These are phyloP conservation scores for Phlyctochytrium planicorne DNA, from an alignment of 192 early-diverging fungal genomes.

Conservation along the genomic window DNA sequence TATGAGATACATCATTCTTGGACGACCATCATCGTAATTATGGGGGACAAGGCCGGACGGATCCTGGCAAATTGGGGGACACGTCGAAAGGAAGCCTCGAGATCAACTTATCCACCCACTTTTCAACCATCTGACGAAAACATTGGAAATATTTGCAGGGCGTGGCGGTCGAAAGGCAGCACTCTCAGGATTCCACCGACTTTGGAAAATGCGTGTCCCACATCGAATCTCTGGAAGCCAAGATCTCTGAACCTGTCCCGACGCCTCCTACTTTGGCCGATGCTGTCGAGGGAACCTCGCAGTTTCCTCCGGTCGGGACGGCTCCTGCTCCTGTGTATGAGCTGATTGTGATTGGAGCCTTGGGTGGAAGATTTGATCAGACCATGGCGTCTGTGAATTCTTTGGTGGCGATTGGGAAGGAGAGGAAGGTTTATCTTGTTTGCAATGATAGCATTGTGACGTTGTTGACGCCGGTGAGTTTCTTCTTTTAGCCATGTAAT, in stretches of 20 bases:
- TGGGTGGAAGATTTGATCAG: constrained; percentile 90
- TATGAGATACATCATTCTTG: too few relatives aligned
- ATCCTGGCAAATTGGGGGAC: too few relatives aligned
- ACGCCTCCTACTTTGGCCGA: background rate
- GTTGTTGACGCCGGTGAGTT: constrained; percentile 60
- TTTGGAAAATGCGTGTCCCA: constrained; percentile 83
- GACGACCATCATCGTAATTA: too few relatives aligned
- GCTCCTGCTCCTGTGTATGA: constrained; percentile 22
- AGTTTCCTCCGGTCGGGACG: background rate
- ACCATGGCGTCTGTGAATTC: constrained; percentile 76
- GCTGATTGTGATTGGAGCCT: constrained; percentile 76
- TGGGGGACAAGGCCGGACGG: too few relatives aligned
- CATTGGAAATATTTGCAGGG: constrained; percentile 34
- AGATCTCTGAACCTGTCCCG: background rate
- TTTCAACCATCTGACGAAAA: too few relatives aligned
- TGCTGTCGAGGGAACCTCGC: background rate
- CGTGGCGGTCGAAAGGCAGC: constrained; percentile 42
- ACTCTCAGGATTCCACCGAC: constrained; percentile 72
- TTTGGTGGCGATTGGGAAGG: constrained; percentile 58
- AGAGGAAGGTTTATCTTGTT: constrained; percentile 60
- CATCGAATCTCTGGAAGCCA: constrained; percentile 26
- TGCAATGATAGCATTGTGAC: constrained; percentile 76
- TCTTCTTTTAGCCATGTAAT: background rate
- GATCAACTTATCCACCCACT: too few relatives aligned
- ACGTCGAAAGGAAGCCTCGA: too few relatives aligned